Conservation (phyloP, 1,139 yeast genomes). For the Lodderomyces pseudojiufengensis region DNA sequence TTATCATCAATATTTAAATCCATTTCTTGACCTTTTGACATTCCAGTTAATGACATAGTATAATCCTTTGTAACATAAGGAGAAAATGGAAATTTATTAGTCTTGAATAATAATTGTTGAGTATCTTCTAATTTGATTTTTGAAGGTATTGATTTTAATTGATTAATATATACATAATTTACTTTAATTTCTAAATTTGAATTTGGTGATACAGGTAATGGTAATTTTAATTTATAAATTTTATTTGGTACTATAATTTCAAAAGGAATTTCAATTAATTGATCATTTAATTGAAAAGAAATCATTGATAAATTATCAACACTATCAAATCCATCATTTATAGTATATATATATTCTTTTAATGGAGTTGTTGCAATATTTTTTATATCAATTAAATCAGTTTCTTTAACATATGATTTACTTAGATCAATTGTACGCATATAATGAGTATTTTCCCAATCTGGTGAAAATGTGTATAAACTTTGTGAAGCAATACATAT, state of each 20-base stretch:
- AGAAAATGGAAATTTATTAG: constrained; percentile 56
- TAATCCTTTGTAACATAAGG: constrained; percentile 60
- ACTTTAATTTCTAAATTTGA: constrained; percentile 48
- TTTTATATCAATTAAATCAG: constrained; percentile 49
- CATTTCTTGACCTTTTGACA: constrained; percentile 46
- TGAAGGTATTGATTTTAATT: constrained; percentile 60
- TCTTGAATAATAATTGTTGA: constrained; percentile 57
- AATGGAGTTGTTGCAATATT: constrained; percentile 59
- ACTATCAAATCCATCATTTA: constrained; percentile 46
- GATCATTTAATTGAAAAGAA: constrained; percentile 28
- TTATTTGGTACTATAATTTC: constrained; percentile 30
- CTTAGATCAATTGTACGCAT: constrained; percentile 58
- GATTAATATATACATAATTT: constrained; percentile 50
- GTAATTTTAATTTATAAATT: constrained; percentile 47
- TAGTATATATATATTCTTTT: constrained; percentile 51
- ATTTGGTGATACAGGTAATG: constrained; percentile 66
- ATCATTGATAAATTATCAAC: constrained; percentile 47
- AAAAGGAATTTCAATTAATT: constrained; percentile 23
- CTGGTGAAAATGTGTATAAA: constrained; percentile 9
- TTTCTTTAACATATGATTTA: constrained; percentile 66
- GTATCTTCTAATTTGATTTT: constrained; percentile 54
- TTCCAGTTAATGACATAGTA: constrained; percentile 49
- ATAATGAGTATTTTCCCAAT: constrained; percentile 48
- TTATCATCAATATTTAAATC: constrained; percentile 11
- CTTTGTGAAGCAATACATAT: constrained; percentile 6